Percentiles rank a stretch among this genome's conserved stretches.
Conservation (phyloP, 495 filamentous ascomycete genomes). For the Aspergillus steynii region DNA sequence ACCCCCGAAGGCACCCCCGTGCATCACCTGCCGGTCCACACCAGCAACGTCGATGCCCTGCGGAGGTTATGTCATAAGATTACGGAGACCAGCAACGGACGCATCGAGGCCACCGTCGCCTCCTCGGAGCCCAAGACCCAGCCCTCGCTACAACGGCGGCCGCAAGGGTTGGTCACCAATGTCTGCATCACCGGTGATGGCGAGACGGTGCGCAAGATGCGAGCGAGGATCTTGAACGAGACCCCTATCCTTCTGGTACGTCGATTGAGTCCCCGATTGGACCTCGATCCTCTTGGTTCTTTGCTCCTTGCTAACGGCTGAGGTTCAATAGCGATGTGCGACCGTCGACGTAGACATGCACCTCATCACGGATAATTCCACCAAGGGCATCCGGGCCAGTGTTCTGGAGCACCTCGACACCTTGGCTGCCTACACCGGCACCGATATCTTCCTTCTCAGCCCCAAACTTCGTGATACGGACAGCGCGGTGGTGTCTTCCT, state of each 20-base stretch:
- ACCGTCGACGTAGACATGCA: conserved; percentile 89
- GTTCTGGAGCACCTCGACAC: conserved; percentile 84
- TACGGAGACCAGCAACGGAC: conserved; percentile 65
- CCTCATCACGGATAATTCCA: conserved; percentile 71
- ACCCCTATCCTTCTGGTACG: conserved; percentile 85
- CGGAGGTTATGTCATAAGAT: conserved; percentile 76
- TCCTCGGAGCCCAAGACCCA: conserved; percentile 79
- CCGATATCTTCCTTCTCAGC: conserved; percentile 92
- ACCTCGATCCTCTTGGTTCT: conserved; percentile 17
- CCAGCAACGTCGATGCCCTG: conserved; percentile 75
- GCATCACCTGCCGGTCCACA: conserved; percentile 85
- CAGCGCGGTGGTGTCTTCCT: conserved; percentile 55
- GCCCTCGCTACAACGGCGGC: conserved; percentile 62
- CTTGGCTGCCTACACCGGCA: conserved; percentile 80
- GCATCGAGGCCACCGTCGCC: conserved; percentile 77
- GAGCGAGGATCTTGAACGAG: conserved; percentile 80
- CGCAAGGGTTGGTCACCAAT: conserved; percentile 79
- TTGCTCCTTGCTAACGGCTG: conserved; percentile 24
- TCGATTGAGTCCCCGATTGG: conserved; percentile 17
- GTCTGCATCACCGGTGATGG: conserved; percentile 84
- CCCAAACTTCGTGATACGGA: conserved; percentile 65
- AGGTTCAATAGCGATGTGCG: conserved; percentile 70
- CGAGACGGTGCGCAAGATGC: conserved; percentile 80
- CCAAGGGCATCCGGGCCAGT: conserved; percentile 64
- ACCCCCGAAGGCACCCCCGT: conserved; percentile 78